These are phyloP conservation scores for Phoma sp. DNA, from an alignment of 2,329 filamentous ascomycete genomes.

Conservation along the genomic window DNA sequence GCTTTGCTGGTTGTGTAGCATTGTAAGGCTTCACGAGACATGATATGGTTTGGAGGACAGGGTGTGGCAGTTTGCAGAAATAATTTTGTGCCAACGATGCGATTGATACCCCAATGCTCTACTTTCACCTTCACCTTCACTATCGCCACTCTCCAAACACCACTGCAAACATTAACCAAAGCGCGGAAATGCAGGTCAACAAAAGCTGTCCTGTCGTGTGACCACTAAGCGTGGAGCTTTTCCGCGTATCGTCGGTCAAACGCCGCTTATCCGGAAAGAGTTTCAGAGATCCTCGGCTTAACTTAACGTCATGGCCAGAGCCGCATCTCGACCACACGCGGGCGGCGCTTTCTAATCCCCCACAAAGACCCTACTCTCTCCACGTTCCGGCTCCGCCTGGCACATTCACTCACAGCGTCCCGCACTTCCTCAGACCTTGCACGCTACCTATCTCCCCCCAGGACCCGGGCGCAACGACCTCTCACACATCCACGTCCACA, in stretches of 20 bases:
- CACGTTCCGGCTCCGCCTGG: conserved; percentile 3
- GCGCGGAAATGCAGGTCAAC: too few relatives aligned
- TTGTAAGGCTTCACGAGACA: neutral
- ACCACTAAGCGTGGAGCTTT: conserved; percentile 11
- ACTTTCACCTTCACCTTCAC: neutral
- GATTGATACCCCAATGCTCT: too few relatives aligned
- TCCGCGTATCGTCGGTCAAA: conserved; percentile 17
- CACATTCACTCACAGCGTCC: neutral
- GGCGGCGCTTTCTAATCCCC: conserved; percentile 21
- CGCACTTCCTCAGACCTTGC: neutral
- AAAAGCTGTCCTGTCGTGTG: conserved; percentile 5
- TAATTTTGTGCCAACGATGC: neutral
- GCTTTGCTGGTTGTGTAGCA: conserved; percentile 6
- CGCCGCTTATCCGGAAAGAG: conserved; percentile 12
- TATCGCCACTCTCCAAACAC: neutral
- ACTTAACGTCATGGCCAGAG: conserved; percentile 19
- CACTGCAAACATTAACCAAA: too few relatives aligned
- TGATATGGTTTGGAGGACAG: neutral
- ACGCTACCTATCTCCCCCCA: neutral
- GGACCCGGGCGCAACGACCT: neutral
- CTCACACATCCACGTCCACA: neutral
- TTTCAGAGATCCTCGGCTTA: conserved; percentile 17
- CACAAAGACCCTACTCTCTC: conserved; percentile 1
- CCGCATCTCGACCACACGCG: conserved; percentile 17
- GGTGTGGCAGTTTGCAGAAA: neutral